A percentile compares a stretch with the other conserved stretches of the same genome.
phyloP scores from a whole-genome alignment of 768 basidiomycete genomes.

The Boletus huronensis region DNA sequence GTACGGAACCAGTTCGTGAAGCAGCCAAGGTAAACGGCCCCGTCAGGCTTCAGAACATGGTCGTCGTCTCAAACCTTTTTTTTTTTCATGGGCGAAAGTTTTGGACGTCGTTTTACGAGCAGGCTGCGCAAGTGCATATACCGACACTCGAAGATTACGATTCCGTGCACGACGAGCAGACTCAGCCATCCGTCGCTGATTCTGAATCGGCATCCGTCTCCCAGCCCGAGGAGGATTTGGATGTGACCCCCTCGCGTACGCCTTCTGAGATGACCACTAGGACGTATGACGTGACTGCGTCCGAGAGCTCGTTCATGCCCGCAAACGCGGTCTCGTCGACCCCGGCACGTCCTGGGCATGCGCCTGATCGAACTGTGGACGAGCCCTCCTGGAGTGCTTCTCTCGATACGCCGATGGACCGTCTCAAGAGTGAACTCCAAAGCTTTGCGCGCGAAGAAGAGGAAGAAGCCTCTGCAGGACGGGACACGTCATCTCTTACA shows the following conservation, averaged over 20 bases:
- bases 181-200: conserved; percentile 28
- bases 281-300: conserved; percentile 42
- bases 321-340: conserved; percentile 75
- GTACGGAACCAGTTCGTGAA: conserved; percentile 83
- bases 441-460: conserved; percentile 44
- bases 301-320: conserved; percentile 74
- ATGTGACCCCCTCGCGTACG: conserved; percentile 12
- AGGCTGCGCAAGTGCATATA: conserved; percentile 84
- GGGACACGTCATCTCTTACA: conserved; percentile 16
- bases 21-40: conserved; percentile 71
- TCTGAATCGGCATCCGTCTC: conserved; percentile 16
- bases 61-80: background rate
- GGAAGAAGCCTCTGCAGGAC: conserved; percentile 28
- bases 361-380: conserved; percentile 38
- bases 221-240: conserved; percentile 7
- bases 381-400: conserved; percentile 70
- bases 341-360: conserved; percentile 46
- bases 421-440: conserved; percentile 60
- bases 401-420: conserved; percentile 69
- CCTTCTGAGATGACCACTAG: conserved; percentile 1
- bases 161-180: conserved; percentile 49
- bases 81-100: conserved; percentile 49
- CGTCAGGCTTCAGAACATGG: background rate
- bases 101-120: conserved; percentile 95
- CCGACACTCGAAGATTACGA: conserved; percentile 69